phyloP scores from a whole-genome alignment of 352 stramenopile species.

The Phytophthora sp. region DNA sequence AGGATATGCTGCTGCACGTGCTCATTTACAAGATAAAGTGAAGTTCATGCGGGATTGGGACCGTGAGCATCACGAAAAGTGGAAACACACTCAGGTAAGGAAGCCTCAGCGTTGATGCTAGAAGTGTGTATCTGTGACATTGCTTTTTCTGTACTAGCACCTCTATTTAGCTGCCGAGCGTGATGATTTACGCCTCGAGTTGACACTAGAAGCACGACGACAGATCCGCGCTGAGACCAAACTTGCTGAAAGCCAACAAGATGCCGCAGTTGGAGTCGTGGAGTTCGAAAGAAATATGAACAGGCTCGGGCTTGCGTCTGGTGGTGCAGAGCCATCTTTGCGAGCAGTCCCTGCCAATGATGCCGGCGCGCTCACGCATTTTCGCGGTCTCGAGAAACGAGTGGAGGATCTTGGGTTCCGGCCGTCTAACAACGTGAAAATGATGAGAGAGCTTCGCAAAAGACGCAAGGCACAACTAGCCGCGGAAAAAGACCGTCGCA shows the following conservation, averaged over 20 bases:
- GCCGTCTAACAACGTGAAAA: conserved; percentile 79
- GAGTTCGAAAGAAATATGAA: conserved; percentile 75
- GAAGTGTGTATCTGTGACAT: not conserved
- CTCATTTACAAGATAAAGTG: conserved; percentile 64
- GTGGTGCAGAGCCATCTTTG: conserved; percentile 23
- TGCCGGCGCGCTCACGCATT: conserved; percentile 44
- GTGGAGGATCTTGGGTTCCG: conserved; percentile 68
- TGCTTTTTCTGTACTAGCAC: conserved; percentile 18
- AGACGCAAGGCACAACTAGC: conserved; percentile 68
- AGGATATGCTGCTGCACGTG: conserved; percentile 35
- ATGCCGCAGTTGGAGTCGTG: conserved; percentile 49
- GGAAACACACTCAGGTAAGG: conserved; percentile 61
- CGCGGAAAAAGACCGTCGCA: conserved; percentile 68
- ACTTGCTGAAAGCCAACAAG: conserved; percentile 37
- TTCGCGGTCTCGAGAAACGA: conserved; percentile 47
- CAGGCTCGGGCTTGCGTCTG: conserved; percentile 48
- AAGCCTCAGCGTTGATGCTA: not conserved
- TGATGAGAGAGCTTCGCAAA: conserved; percentile 84
- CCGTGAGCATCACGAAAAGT: conserved; percentile 53
- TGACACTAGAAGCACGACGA: conserved; percentile 55
- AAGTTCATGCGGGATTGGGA: conserved; percentile 73
- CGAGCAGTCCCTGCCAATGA: conserved; percentile 51
- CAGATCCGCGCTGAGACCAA: conserved; percentile 36
- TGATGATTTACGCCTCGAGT: conserved; percentile 63
- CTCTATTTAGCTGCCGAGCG: conserved; percentile 45